Base-by-base conservation (phyloP, 2,329 filamentous ascomycete genomes). In the Talaromyces sp. region DNA sequence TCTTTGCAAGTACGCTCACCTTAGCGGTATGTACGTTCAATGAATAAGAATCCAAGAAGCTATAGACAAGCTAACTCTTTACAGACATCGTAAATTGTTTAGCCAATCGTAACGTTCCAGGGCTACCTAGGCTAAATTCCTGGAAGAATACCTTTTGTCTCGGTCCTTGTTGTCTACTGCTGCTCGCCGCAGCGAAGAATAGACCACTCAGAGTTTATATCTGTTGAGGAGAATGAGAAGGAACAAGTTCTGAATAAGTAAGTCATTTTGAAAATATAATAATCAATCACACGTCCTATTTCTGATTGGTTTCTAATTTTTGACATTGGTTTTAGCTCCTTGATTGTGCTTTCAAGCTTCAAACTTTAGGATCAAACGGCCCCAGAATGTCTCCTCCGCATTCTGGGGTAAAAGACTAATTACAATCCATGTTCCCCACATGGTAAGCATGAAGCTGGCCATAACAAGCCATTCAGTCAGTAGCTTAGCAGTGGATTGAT, bases 401-500 rank as follows among this genome's bases (percentile, higher is more conserved):
- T 41, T 61, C 59, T 25, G 59, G 59, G 59, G 45, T 41, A 41
- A 31, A 41, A 60, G 27, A 27, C 27, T 33, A 60, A 22, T 49
- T 35, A 37, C 33, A 22, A 50, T 37, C 19, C 11, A 61, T 31
- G 43, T 39, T 61, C 59, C 22, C 59, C 59, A 37, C 59, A 31
- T 41, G 17, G 19, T 52, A 52, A 39, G 33, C 33, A 56, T 56
- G 19, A 22, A 25, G 9, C 52, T 56, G 31, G n/a, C 33, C 31
- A 56, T 11, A 13, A 15, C 6, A 10, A 22, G 33, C 19, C 1
- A n/a, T 52, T 49, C 8, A 52, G 37, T 50, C 33, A 25, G 27
- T 25, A 47, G 39, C 39, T 45, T 39, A 19, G 17, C 11, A 50
- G 22, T 31, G 17, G 13, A 13, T 27, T 50, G 13, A 13, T 27